Percentiles rank a stretch among this genome's conserved stretches.
Conservation (phyloP, 2,329 filamentous ascomycete species). For the Fonsecaea monophora region DNA sequence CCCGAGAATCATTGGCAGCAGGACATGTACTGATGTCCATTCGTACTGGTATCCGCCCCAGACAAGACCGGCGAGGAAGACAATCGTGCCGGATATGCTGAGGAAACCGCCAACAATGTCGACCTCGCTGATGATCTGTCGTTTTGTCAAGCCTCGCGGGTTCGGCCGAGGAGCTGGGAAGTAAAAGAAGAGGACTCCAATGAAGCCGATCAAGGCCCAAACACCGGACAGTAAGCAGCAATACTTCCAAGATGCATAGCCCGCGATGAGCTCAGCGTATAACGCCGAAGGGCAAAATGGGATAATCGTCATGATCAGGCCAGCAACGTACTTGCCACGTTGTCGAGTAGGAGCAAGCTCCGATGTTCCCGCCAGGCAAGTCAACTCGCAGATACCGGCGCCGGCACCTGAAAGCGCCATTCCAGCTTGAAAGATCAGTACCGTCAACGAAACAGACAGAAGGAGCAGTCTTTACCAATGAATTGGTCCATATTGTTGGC, state of each 20-base stretch:
- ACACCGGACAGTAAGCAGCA: conserved; percentile 39
- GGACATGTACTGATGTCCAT: conserved; percentile 54
- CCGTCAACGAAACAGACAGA: no score
- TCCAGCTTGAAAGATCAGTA: conserved; percentile 49
- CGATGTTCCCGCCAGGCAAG: conserved; percentile 70
- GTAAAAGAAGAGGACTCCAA: conserved; percentile 53
- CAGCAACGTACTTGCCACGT: conserved; percentile 67
- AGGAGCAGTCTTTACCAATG: conserved; percentile 25
- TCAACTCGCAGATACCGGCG: conserved; percentile 72
- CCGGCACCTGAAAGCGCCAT: conserved; percentile 68
- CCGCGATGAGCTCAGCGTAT: conserved; percentile 64
- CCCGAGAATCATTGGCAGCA: conserved; percentile 55
- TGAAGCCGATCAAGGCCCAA: conserved; percentile 51
- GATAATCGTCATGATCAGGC: conserved; percentile 66
- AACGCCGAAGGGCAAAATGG: conserved; percentile 68
- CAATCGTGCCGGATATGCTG: conserved; percentile 47
- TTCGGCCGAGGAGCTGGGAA: conserved; percentile 55
- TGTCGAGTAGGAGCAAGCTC: conserved; percentile 72
- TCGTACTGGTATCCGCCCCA: conserved; percentile 60
- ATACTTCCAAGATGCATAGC: conserved; percentile 30
- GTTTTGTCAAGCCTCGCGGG: conserved; percentile 28
- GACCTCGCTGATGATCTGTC: conserved; percentile 53
- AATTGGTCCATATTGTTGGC: conserved; percentile 66
- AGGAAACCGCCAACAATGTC: conserved; percentile 58
- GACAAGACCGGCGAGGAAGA: conserved; percentile 54